Conservation (phyloP, 495 filamentous ascomycete genomes). For the Penicillium egyptiacum region DNA sequence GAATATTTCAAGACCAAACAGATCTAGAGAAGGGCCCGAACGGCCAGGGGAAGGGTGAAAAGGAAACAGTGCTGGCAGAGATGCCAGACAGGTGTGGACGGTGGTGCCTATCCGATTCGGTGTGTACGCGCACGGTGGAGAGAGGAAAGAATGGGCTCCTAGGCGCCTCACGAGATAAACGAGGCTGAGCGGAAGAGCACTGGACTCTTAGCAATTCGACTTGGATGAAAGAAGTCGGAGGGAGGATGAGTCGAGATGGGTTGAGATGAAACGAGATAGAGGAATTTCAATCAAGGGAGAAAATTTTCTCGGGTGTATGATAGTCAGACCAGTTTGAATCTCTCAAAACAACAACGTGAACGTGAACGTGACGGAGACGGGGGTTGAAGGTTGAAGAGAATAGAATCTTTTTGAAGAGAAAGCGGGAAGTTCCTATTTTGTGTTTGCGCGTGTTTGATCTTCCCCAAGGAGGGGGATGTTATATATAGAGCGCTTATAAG, state of each 20-base stretch:
- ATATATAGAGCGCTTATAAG: constrained; percentile 19
- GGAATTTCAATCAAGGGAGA: constrained; percentile 20
- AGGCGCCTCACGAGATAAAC: constrained; percentile 6
- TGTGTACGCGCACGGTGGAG: not conserved
- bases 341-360: constrained; percentile 1
- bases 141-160: constrained; percentile 4
- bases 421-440: constrained; percentile 30
- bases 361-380: not conserved
- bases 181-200: constrained; percentile 8
- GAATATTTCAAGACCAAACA: constrained; percentile 23
- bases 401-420: constrained; percentile 31
- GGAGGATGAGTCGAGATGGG: constrained; percentile 14
- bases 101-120: constrained; percentile 15
- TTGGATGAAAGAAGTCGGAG: constrained; percentile 10
- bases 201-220: constrained; percentile 8
- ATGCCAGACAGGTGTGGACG: constrained; percentile 25
- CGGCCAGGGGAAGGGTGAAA: constrained; percentile 20
- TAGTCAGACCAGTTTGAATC: not conserved
- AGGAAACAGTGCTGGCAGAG: constrained; percentile 28
- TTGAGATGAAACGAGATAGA: not conserved
- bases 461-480: constrained; percentile 12
- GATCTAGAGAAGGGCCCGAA: constrained; percentile 27
- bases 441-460: constrained; percentile 34
- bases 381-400: constrained; percentile 10
- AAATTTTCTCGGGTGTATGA: constrained; percentile 8